phyloP scores from a whole-genome alignment of 2,329 filamentous ascomycete genomes.

The Microsporum ferrugineum region DNA sequence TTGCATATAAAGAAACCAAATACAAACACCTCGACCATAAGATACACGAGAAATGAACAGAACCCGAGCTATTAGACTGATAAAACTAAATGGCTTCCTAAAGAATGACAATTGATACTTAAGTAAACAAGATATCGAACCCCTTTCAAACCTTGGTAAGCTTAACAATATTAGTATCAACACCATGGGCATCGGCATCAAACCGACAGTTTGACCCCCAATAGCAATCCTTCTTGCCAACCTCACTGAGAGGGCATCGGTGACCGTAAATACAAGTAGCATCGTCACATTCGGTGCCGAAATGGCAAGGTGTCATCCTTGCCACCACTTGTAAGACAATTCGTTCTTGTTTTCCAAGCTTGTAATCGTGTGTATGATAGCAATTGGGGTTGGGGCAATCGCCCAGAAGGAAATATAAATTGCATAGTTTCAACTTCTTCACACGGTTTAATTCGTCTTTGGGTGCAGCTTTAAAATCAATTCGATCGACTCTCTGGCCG shows the following conservation, averaged over 20 bases:
- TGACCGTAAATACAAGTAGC: constrained; percentile 54
- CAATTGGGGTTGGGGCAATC: constrained; percentile 48
- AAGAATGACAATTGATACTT: not conserved
- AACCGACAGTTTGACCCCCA: constrained; percentile 51
- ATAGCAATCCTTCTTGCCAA: constrained; percentile 44
- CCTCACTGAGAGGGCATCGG: constrained; percentile 45
- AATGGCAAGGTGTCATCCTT: constrained; percentile 51
- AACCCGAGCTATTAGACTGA: not conserved
- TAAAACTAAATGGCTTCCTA: not conserved
- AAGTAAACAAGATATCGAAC: not conserved
- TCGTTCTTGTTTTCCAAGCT: constrained; percentile 43
- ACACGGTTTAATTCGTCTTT: constrained; percentile 47
- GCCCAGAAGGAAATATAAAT: constrained; percentile 48
- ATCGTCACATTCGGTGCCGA: constrained; percentile 47
- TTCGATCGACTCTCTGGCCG: constrained; percentile 49
- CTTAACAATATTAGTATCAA: constrained; percentile 47
- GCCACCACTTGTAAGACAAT: constrained; percentile 47
- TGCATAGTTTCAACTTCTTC: constrained; percentile 53
- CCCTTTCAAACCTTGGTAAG: constrained; percentile 12
- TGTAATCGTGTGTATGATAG: constrained; percentile 43
- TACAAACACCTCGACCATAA: not conserved
- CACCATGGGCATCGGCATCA: constrained; percentile 44
- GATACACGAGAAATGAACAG: not conserved
- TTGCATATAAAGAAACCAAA: not conserved
- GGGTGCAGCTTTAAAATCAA: constrained; percentile 40